Evolutionary conservation across 2,329 filamentous ascomycete genomes (phyloP).

Genomic region (Hymenoscyphus repandus): DNA sequence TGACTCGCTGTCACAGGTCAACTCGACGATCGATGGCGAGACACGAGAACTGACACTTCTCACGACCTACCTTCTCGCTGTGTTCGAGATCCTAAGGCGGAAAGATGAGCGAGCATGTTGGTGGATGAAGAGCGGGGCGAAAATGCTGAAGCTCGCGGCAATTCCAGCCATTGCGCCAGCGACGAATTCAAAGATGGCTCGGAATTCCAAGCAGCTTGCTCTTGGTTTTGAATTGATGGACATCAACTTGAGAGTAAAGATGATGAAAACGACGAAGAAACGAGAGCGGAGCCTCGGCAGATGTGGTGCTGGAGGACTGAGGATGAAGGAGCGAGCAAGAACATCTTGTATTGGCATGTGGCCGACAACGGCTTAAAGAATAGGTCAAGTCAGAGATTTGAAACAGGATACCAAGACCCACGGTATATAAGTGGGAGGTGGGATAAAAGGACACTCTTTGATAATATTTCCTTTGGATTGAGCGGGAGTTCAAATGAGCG

Average conservation of each 20-base stretch:
- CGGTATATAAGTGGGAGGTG: not conserved
- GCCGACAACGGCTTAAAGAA: not conserved
- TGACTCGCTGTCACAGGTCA: not conserved
- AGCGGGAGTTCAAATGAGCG: not conserved
- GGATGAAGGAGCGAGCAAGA: not conserved
- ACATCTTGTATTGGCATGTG: not conserved
- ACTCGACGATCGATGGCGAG: not conserved
- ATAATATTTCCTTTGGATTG: not conserved
- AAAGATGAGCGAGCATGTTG: slow-evolving; percentile 4
- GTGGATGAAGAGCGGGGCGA: slow-evolving; percentile 8
- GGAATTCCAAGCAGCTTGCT: not conserved
- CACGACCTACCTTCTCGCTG: slow-evolving; percentile 9
- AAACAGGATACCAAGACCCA: not conserved
- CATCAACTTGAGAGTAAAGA: slow-evolving; percentile 6
- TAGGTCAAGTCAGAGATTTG: not conserved
- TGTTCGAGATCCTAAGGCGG: slow-evolving; percentile 4
- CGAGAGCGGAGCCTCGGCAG: not conserved
- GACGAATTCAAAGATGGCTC: not conserved
- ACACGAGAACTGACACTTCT: slow-evolving; percentile 11
- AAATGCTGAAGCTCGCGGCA: slow-evolving; percentile 7
- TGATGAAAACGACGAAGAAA: slow-evolving; percentile 1
- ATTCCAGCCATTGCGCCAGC: not conserved
- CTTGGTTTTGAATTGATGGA: not conserved
- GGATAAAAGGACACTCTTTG: not conserved
- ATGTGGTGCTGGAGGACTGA: not conserved